phyloP scores from a whole-genome alignment of 1,284 basidiomycete genomes.

The Fomitopsis schrenkii region DNA sequence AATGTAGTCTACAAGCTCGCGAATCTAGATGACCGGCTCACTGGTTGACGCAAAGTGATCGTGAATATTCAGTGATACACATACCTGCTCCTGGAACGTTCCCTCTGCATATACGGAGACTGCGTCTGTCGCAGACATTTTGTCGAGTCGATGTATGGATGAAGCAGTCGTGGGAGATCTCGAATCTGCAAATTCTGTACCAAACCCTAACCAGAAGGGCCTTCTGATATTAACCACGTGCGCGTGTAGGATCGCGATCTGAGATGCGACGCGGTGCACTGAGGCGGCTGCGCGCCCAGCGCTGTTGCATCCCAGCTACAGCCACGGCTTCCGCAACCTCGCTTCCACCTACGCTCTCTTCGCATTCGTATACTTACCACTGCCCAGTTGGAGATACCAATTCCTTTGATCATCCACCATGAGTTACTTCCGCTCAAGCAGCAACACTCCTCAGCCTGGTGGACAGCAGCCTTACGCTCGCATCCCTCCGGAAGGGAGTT shows the following conservation, averaged over 20 bases:
- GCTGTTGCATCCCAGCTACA: neutral
- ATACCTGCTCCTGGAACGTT: constrained; percentile 83
- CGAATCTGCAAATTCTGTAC: neutral
- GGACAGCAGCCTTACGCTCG: constrained; percentile 41
- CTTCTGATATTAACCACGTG: neutral
- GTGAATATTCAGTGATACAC: neutral
- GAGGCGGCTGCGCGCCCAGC: neutral
- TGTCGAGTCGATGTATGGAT: constrained; percentile 8
- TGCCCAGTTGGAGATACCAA: too few relatives aligned
- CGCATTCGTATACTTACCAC: neutral
- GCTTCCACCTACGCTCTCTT: constrained; percentile 2
- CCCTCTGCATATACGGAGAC: constrained; percentile 86
- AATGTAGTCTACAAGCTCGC: constrained; percentile 78
- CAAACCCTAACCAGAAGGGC: neutral
- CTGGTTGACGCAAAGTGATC: neutral
- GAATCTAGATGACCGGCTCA: constrained; percentile 45
- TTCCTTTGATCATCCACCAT: constrained; percentile 25
- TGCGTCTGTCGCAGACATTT: constrained; percentile 57
- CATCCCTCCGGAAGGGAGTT: constrained; percentile 29
- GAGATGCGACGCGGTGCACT: neutral
- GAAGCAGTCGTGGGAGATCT: constrained; percentile 4
- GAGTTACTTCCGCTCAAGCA: constrained; percentile 47
- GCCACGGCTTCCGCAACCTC: neutral
- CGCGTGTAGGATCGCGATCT: neutral
- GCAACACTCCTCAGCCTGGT: constrained; percentile 34